Evolutionary conservation across 179 eudicot species (phyloP).

Genomic region (Sideroxylon spinosum): DNA sequence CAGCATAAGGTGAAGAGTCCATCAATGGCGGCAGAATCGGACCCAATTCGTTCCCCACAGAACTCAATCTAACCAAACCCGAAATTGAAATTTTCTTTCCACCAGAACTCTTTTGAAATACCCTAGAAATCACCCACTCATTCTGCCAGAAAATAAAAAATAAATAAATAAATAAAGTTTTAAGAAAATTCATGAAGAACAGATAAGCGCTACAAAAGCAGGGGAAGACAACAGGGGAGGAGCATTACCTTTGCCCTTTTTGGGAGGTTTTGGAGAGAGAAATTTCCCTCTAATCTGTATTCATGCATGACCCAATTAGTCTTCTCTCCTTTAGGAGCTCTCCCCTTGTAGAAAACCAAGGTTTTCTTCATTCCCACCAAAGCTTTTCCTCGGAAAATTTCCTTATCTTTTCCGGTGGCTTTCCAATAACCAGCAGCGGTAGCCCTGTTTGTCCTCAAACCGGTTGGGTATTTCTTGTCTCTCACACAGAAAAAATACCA

Average conservation of each 20-base stretch:
- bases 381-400: conserved; percentile 53
- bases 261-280: conserved; percentile 55
- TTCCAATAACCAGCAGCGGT: conserved; percentile 90
- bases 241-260: conserved; percentile 46
- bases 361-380: conserved; percentile 96
- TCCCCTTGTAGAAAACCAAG: conserved; percentile 75
- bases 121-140: conserved; percentile 92
- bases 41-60: conserved; percentile 27
- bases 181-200: background rate
- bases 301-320: conserved; percentile 94
- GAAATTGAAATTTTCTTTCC: conserved; percentile 55
- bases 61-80: conserved; percentile 35
- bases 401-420: conserved; percentile 91
- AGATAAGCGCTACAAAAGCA: background rate
- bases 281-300: conserved; percentile 68
- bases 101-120: conserved; percentile 56
- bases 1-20: conserved; percentile 45
- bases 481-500: conserved; percentile 89
- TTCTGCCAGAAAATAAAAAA: conserved; percentile 36
- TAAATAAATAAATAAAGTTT: background rate
- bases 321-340: conserved; percentile 90
- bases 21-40: conserved; percentile 55
- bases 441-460: conserved; percentile 87
- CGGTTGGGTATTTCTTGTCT: conserved; percentile 94
- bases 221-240: conserved; percentile 8